These are phyloP conservation scores for Lactifluus volemus DNA, from an alignment of 768 basidiomycete species.

Conservation along the genomic window DNA sequence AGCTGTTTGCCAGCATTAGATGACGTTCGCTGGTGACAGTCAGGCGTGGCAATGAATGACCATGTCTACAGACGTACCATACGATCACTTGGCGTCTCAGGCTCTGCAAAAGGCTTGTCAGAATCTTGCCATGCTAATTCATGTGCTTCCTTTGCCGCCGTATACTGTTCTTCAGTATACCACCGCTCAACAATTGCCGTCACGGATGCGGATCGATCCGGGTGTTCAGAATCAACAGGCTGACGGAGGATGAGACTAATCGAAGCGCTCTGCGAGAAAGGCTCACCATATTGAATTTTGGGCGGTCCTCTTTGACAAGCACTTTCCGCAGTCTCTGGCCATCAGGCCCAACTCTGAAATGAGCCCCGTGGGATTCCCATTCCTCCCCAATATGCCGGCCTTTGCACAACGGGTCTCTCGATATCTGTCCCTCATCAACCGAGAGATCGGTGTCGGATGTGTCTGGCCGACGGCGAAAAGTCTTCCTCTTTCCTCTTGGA, in stretches of 20 bases:
- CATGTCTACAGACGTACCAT: neutral
- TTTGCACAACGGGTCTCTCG: slow-evolving; percentile 43
- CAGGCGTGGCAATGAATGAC: neutral
- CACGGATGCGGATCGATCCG: slow-evolving; percentile 57
- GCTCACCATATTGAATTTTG: slow-evolving; percentile 65
- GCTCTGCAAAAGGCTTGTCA: slow-evolving; percentile 33
- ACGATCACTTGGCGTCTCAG: slow-evolving; percentile 33
- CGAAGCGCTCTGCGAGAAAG: neutral
- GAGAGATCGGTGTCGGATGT: slow-evolving; percentile 38
- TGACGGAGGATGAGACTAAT: slow-evolving; percentile 26
- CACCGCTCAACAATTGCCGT: slow-evolving; percentile 73
- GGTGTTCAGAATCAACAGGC: slow-evolving; percentile 74
- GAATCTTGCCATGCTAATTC: slow-evolving; percentile 63
- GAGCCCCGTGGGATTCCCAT: slow-evolving; percentile 65
- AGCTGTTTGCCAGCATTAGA: slow-evolving; percentile 50
- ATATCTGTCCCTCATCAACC: slow-evolving; percentile 39
- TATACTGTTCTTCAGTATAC: slow-evolving; percentile 69
- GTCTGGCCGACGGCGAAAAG: slow-evolving; percentile 50
- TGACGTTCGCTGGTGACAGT: neutral
- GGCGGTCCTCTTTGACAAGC: slow-evolving; percentile 61
- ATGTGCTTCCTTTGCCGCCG: slow-evolving; percentile 49
- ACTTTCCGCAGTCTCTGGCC: slow-evolving; percentile 62
- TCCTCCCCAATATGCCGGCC: slow-evolving; percentile 60
- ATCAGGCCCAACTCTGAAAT: slow-evolving; percentile 62
- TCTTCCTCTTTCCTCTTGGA: slow-evolving; percentile 24